phyloP scores from a whole-genome alignment of 768 basidiomycete species.

The Lactarius quietus region DNA sequence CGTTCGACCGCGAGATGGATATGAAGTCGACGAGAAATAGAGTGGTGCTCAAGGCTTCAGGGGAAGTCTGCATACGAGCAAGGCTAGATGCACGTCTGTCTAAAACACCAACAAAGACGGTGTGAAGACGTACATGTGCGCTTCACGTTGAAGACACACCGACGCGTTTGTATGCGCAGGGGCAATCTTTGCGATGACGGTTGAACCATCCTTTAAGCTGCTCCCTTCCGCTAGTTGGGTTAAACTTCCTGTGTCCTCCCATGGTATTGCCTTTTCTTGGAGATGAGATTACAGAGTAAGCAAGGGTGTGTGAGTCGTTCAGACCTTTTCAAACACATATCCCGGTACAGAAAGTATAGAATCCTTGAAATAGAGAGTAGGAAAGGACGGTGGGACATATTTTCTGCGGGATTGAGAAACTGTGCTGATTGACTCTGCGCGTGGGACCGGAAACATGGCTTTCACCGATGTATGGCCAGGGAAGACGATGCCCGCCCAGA shows the following conservation, averaged over 20 bases:
- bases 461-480: constrained; percentile 10
- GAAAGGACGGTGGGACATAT: constrained; percentile 53
- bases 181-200: constrained; percentile 69
- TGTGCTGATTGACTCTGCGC: constrained; percentile 4
- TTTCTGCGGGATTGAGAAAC: constrained; percentile 38
- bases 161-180: constrained; percentile 69
- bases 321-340: constrained; percentile 67
- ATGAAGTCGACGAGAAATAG: constrained; percentile 62
- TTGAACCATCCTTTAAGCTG: constrained; percentile 65
- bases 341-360: constrained; percentile 61
- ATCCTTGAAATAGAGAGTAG: constrained; percentile 54
- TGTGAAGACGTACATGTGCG: constrained; percentile 50
- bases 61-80: constrained; percentile 44
- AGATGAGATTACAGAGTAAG: not conserved
- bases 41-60: constrained; percentile 51
- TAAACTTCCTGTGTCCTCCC: constrained; percentile 73
- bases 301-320: constrained; percentile 21
- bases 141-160: constrained; percentile 68
- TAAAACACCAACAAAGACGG: not conserved
- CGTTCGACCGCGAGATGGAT: constrained; percentile 59
- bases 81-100: constrained; percentile 37
- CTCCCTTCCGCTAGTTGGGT: constrained; percentile 65
- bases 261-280: constrained; percentile 48
- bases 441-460: constrained; percentile 2
- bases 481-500: not conserved